These are phyloP conservation scores for Petrea volubilis DNA, from an alignment of 257 asterid genomes.

Conservation along the genomic window DNA sequence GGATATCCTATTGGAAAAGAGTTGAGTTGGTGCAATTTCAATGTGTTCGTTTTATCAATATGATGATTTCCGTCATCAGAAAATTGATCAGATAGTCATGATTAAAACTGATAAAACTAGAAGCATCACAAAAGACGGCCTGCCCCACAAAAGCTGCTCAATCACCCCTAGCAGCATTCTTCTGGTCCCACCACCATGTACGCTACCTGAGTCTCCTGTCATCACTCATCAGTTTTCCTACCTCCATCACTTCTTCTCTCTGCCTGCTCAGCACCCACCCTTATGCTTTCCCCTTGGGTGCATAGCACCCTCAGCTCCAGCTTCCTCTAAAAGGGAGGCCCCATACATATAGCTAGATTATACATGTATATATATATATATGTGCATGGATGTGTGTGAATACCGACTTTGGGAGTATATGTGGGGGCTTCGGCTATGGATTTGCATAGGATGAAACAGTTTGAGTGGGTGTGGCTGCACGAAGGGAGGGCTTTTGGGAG, in stretches of 20 bases:
- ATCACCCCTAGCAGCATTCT: conserved; percentile 5
- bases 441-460: background rate
- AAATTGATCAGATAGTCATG: background rate
- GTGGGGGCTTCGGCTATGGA: background rate
- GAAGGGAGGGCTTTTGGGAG: background rate
- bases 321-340: background rate
- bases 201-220: background rate
- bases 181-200: background rate
- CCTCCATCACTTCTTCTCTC: background rate
- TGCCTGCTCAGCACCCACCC: background rate
- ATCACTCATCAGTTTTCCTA: background rate
- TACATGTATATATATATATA: background rate
- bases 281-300: background rate
- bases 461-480: background rate
- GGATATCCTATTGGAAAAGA: background rate
- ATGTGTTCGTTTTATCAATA: background rate
- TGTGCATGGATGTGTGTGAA: background rate
- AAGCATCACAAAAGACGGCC: background rate
- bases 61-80: conserved; percentile 11
- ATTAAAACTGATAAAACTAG: background rate
- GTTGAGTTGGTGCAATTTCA: background rate
- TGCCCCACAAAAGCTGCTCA: background rate
- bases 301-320: background rate
- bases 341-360: background rate
- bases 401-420: background rate